These are phyloP conservation scores for Phaffomyces thermotolerans DNA, from an alignment of 805 yeast species.

Conservation along the genomic window DNA sequence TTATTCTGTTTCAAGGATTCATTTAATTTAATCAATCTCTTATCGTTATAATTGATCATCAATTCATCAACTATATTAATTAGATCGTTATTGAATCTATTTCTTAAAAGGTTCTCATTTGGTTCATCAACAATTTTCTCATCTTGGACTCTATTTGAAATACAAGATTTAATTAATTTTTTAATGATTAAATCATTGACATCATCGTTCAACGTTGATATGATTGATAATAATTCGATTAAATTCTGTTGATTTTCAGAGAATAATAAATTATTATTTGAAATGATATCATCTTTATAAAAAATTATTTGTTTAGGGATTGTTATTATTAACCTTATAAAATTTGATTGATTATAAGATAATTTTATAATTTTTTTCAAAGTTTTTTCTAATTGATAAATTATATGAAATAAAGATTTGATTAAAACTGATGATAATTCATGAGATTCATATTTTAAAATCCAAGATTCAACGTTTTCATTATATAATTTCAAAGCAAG, in stretches of 20 bases:
- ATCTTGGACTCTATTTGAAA: slow-evolving; percentile 1
- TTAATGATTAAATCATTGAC: neutral
- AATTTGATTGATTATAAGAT: neutral
- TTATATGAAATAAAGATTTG: slow-evolving; percentile 8
- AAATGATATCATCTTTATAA: neutral
- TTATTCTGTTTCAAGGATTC: slow-evolving; percentile 1
- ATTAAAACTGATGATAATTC: neutral
- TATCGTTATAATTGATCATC: neutral
- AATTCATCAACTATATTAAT: neutral
- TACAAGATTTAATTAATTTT: slow-evolving; percentile 4
- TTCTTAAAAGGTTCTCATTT: slow-evolving; percentile 2
- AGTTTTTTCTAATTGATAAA: slow-evolving; percentile 4
- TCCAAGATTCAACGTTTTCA: slow-evolving; percentile 2
- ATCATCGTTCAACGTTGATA: neutral
- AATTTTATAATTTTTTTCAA: neutral
- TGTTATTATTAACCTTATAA: slow-evolving; percentile 1
- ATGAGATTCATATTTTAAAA: neutral
- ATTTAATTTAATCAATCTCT: neutral
- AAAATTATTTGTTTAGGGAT: slow-evolving; percentile 3
- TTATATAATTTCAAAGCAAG: slow-evolving; percentile 2
- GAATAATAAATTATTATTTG: neutral
- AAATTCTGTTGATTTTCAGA: slow-evolving; percentile 2
- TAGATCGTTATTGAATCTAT: slow-evolving; percentile 7
- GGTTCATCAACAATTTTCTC: neutral
- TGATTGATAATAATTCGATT: neutral